phyloP scores from a whole-genome alignment of 106 monocot species.

The Acanthochlamys bracteata region DNA sequence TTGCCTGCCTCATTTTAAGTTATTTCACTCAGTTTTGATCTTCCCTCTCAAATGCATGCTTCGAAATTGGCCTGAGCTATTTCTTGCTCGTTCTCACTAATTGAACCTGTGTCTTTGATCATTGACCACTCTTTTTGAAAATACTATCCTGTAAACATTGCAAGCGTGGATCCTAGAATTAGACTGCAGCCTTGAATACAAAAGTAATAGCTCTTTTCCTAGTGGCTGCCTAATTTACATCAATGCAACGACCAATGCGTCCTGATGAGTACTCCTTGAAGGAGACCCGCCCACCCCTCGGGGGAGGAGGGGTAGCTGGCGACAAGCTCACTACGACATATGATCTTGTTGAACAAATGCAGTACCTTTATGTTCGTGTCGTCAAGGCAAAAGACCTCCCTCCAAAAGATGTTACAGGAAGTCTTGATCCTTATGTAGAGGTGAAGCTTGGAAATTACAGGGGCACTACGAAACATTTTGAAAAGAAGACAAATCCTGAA shows the following conservation, averaged over 20 bases:
- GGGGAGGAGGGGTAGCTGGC: not conserved
- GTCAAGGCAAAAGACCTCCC: slow-evolving; percentile 23
- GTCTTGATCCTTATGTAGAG: slow-evolving; percentile 16
- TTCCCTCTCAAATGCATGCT: too few relatives aligned
- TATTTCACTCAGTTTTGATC: not conserved
- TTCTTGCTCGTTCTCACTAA: too few relatives aligned
- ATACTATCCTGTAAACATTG: too few relatives aligned
- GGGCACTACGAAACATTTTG: slow-evolving; percentile 22
- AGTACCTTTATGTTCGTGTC: slow-evolving; percentile 22
- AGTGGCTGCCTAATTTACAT: not conserved
- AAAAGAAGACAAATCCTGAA: slow-evolving; percentile 19
- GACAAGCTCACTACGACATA: slow-evolving; percentile 15
- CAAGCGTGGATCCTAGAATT: too few relatives aligned
- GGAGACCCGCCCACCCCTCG: slow-evolving; percentile 8
- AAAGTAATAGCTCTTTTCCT: not conserved
- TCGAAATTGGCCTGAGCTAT: too few relatives aligned
- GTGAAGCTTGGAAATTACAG: slow-evolving; percentile 25
- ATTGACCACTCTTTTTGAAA: too few relatives aligned
- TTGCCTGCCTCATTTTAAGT: too few relatives aligned
- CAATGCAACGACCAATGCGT: slow-evolving; percentile 7
- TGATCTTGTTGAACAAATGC: slow-evolving; percentile 24
- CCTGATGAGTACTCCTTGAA: slow-evolving; percentile 13
- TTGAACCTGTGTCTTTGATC: too few relatives aligned
- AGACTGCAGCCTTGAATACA: too few relatives aligned
- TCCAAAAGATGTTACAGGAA: slow-evolving; percentile 3